A percentile compares a stretch with the other conserved stretches of the same genome.
phyloP scores from a whole-genome alignment of 2,329 filamentous ascomycete genomes.

The Talaromyces funiculosus region DNA sequence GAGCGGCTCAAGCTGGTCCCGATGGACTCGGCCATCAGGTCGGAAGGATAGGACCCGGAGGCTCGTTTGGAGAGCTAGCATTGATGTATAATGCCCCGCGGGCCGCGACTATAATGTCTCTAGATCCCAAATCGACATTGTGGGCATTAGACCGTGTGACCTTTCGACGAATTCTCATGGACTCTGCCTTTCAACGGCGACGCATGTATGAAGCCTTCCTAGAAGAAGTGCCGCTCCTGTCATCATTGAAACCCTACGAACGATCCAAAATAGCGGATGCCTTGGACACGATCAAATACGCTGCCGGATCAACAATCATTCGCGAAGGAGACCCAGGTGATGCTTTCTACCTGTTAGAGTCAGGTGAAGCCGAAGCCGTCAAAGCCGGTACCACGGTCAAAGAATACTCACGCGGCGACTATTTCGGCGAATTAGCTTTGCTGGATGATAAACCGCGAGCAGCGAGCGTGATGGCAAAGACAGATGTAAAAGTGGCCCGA shows the following conservation, averaged over 20 bases:
- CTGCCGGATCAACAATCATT: constrained; percentile 77
- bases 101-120: constrained; percentile 85
- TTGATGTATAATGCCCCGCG: constrained; percentile 98
- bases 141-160: constrained; percentile 95
- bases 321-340: constrained; percentile 84
- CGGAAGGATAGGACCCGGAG: constrained; percentile 73
- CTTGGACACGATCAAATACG: constrained; percentile 82
- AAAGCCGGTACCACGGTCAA: constrained; percentile 74
- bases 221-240: constrained; percentile 82
- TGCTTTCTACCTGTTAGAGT: constrained; percentile 85
- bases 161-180: constrained; percentile 97
- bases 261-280: constrained; percentile 96
- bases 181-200: constrained; percentile 90
- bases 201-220: constrained; percentile 97
- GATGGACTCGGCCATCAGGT: constrained; percentile 82
- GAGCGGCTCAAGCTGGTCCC: constrained; percentile 69
- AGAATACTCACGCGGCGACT: constrained; percentile 84
- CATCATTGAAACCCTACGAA: constrained; percentile 82
- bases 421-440: constrained; percentile 91
- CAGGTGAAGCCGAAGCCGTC: constrained; percentile 78
- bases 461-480: constrained; percentile 76
- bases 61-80: constrained; percentile 92
- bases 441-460: constrained; percentile 90
- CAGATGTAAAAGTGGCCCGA: constrained; percentile 87
- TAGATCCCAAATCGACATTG: constrained; percentile 69